Conservation (phyloP, 2,329 filamentous ascomycete species). For the Colletotrichum tropicicola region DNA sequence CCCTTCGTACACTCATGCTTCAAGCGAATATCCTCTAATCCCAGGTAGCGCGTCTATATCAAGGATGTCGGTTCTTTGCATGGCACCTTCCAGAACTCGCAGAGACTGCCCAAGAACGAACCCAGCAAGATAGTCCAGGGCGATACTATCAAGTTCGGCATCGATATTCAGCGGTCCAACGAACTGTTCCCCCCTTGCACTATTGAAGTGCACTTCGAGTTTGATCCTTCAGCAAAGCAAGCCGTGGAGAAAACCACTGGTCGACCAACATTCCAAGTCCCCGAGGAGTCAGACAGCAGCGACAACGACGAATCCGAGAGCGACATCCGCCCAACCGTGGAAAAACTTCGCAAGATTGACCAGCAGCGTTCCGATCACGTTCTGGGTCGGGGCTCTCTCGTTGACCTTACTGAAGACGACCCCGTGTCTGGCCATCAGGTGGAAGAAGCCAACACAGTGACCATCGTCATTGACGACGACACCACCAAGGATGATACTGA, state of each 20-base stretch:
- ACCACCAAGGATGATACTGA: background rate
- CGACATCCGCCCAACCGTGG: constrained; percentile 20
- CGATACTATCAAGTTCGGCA: constrained; percentile 47
- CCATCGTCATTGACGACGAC: constrained; percentile 9
- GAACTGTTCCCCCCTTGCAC: constrained; percentile 48
- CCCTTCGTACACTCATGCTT: background rate
- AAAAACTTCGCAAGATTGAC: constrained; percentile 5
- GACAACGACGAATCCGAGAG: constrained; percentile 36
- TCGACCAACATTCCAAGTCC: constrained; percentile 45
- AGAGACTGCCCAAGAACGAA: constrained; percentile 32
- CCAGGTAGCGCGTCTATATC: constrained; percentile 51
- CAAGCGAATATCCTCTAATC: background rate
- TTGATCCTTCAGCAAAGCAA: constrained; percentile 29
- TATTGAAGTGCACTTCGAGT: constrained; percentile 43
- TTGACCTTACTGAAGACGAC: background rate
- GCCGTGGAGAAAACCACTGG: background rate
- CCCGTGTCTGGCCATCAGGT: background rate
- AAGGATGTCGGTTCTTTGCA: constrained; percentile 61
- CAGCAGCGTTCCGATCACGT: background rate
- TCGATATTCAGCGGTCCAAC: constrained; percentile 43
- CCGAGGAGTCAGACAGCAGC: constrained; percentile 49
- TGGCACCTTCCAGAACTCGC: constrained; percentile 57
- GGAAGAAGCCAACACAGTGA: no score
- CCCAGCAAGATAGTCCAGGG: constrained; percentile 35
- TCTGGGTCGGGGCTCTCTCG: no score